Base-by-base conservation (phyloP, 768 basidiomycete species). In the Phylloporus scabripes region DNA sequence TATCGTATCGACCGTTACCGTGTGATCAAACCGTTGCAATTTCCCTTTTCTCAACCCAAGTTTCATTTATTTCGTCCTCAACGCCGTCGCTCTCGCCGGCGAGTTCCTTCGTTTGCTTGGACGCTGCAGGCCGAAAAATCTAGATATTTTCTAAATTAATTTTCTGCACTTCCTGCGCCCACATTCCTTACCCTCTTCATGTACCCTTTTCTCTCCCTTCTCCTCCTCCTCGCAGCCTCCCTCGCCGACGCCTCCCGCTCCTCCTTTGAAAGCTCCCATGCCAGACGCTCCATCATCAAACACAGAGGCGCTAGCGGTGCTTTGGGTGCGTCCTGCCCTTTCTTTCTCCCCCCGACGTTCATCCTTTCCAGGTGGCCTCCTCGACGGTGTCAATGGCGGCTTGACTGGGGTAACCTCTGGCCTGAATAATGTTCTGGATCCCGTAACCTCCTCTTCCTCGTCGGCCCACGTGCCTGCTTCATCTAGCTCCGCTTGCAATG, bases 111-210 rank as follows among this genome's bases (percentile, higher is more conserved):
- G 8, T 23, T 12, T 9, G 7, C 39, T 15, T 9, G 7, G 23
- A 40, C 39, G 39, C 39, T 14, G 21, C 21, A 38, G 37, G 36
- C 14, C 20, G 1, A 12, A 11, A 38, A 21, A 12, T 40, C 39
- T 40, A 40, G 39, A 40, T 40, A 5, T 15, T 23, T 9, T 40
- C 24, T 40, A 7, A 6, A 15, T 40, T 40, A 42, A 42, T 31
- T 24, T 41, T 9, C 44, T 21, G 34, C 34, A 17, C 24, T 41
- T 39, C 24, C 52, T 48, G 53, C 46, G 51, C 58, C 44, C 71
- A 74, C 74, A 63, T 69, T 76, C 76, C 43, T 76, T 78, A 14
- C 55, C 51, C 54, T 57, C 21, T 23, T n/a, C 48, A 54, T 72
- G 58, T 56, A 60, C 48, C 52, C 44, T 0, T 50, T 51, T 26